Evolutionary conservation across 2,329 filamentous ascomycete genomes (phyloP).

Genomic region (Arthrinium puccinioides): DNA sequence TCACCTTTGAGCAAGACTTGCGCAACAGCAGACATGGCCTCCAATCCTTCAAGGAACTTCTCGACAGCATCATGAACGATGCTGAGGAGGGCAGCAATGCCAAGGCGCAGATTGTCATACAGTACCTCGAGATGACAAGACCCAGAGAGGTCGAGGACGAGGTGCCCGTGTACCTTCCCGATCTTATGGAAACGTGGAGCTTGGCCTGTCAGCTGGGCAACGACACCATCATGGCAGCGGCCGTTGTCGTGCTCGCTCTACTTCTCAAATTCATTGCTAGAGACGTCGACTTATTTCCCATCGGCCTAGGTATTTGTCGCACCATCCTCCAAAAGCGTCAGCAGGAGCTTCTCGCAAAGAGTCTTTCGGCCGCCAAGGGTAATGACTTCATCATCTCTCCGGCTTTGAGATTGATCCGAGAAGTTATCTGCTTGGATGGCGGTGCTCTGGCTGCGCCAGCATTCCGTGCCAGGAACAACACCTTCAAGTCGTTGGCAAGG

Average conservation of each 20-base stretch:
- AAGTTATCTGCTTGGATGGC: slow-evolving; percentile 80
- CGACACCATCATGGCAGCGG: slow-evolving; percentile 72
- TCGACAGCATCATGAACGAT: slow-evolving; percentile 55
- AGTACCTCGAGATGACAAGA: slow-evolving; percentile 57
- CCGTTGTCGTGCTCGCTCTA: slow-evolving; percentile 73
- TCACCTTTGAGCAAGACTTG: slow-evolving; percentile 66
- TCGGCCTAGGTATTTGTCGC: slow-evolving; percentile 72
- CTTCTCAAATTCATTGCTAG: slow-evolving; percentile 72
- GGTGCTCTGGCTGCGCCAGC: slow-evolving; percentile 71
- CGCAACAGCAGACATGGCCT: slow-evolving; percentile 62
- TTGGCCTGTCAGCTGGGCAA: slow-evolving; percentile 74
- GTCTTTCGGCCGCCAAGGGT: slow-evolving; percentile 69
- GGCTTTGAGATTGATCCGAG: slow-evolving; percentile 75
- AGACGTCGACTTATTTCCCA: slow-evolving; percentile 64
- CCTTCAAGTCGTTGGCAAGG: slow-evolving; percentile 70
- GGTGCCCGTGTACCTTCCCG: slow-evolving; percentile 59
- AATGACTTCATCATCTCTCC: slow-evolving; percentile 89
- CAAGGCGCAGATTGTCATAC: slow-evolving; percentile 53
- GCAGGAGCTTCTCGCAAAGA: slow-evolving; percentile 70
- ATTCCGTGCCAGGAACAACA: slow-evolving; percentile 70
- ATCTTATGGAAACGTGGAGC: slow-evolving; percentile 83
- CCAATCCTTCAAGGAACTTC: slow-evolving; percentile 65
- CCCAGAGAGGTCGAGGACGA: slow-evolving; percentile 43
- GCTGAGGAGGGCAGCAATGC: slow-evolving; percentile 36
- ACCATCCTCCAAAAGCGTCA: slow-evolving; percentile 76